phyloP scores from a whole-genome alignment of 73 alveolate genomes.

The Stentor roeselii region DNA sequence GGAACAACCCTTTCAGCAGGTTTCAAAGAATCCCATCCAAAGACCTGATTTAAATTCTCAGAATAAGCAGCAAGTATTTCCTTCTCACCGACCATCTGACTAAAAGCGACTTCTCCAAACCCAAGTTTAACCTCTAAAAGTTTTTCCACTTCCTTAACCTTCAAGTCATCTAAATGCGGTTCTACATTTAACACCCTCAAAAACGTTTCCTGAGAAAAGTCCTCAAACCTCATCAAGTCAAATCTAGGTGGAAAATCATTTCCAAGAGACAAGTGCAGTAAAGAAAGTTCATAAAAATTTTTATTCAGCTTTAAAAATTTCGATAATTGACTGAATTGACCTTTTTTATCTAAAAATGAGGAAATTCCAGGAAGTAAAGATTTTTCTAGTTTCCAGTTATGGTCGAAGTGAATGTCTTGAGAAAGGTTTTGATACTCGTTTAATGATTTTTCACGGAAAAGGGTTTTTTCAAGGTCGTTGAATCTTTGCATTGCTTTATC shows the following conservation, averaged over 20 bases:
- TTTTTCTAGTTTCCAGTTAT: conserved; percentile 26
- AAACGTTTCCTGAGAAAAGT: too few species aligned
- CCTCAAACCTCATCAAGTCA: too few species aligned
- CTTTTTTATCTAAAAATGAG: neutral
- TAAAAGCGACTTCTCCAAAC: neutral
- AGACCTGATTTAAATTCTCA: neutral
- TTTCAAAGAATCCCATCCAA: conserved; percentile 22
- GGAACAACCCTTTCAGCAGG: neutral
- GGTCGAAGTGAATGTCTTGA: neutral
- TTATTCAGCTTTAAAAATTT: neutral
- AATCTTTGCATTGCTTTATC: neutral
- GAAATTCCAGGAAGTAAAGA: neutral
- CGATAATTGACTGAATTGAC: neutral
- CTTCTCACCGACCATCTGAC: neutral
- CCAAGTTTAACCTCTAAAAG: neutral
- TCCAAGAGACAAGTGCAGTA: neutral
- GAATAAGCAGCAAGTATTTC: neutral
- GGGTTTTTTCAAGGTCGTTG: neutral
- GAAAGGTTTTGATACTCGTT: neutral
- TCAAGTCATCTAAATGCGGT: neutral
- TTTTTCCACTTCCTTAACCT: neutral
- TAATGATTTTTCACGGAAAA: neutral
- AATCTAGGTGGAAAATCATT: neutral
- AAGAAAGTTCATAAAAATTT: neutral
- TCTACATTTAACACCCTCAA: too few species aligned